These are phyloP conservation scores for Candida patagonica DNA, from an alignment of 805 yeast genomes.

Conservation along the genomic window DNA sequence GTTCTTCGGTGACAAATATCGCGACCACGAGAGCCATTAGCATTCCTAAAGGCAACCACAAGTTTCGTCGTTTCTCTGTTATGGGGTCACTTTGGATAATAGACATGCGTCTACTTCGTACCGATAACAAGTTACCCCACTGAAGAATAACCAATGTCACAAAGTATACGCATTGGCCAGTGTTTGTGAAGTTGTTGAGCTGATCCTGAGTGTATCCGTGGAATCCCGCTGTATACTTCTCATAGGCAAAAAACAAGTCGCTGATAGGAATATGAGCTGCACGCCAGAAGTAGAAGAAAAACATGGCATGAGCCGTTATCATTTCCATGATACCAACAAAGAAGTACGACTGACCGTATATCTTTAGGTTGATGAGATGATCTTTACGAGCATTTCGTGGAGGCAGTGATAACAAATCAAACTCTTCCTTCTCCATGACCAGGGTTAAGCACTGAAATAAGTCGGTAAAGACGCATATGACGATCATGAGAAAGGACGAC, in stretches of 20 bases:
- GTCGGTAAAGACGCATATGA: slow-evolving; percentile 42
- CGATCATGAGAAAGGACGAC: slow-evolving; percentile 42
- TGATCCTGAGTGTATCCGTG: slow-evolving; percentile 16
- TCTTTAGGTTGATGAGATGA: slow-evolving; percentile 31
- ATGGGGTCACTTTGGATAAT: slow-evolving; percentile 36
- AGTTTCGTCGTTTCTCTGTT: slow-evolving; percentile 23
- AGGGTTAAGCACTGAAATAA: slow-evolving; percentile 37
- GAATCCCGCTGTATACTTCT: slow-evolving; percentile 28
- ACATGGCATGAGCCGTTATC: slow-evolving; percentile 34
- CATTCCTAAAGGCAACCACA: slow-evolving; percentile 25
- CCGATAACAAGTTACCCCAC: slow-evolving; percentile 36
- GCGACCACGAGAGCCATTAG: slow-evolving; percentile 31
- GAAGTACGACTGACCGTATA: slow-evolving; percentile 37
- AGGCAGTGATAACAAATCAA: slow-evolving; percentile 32
- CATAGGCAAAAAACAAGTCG: slow-evolving; percentile 25
- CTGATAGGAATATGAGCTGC: slow-evolving; percentile 31
- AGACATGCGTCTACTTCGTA: slow-evolving; percentile 36
- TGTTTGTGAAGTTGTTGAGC: slow-evolving; percentile 22
- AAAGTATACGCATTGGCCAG: slow-evolving; percentile 39
- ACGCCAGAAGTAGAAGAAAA: slow-evolving; percentile 30
- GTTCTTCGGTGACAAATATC: slow-evolving; percentile 36
- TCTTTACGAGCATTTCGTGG: slow-evolving; percentile 38
- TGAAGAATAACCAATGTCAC: slow-evolving; percentile 40
- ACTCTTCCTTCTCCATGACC: slow-evolving; percentile 38
- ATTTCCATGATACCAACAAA: slow-evolving; percentile 35